Evolutionary conservation across 1,284 basidiomycete genomes (phyloP), one percentile per base, ranked within the genome.

Genomic region (Pyrrhoderma noxium): DNA sequence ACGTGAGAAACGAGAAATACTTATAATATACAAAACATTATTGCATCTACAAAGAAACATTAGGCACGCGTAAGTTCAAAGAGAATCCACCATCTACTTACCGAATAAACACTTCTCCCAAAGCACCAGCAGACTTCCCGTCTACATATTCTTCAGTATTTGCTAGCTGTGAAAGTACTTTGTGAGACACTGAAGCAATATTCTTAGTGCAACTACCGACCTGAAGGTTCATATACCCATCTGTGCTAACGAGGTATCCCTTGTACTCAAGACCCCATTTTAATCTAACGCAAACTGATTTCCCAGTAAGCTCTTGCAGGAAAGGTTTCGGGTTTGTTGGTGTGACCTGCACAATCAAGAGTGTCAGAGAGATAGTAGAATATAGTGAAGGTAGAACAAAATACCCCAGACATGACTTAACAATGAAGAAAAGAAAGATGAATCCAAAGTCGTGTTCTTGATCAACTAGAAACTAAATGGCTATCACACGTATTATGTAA

Each of bases 201-300:
- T 36, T 19, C 14, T 53, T 14, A 47, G 23, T 37, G 56, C 45
- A 35, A 37, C 41, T 14, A 70, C 77, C 57, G 61, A 93, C 94
- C 77, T 99, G 96, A 49, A 99, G 78, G 70, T 99, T 99, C 94
- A 99, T 98, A 73, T 97, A 99, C 25, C 91, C 91, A 70, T 99
- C 96, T 3, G 95, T 97, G 65, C 91, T 95, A 59, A 99, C 95
- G 56, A 99, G 79, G 73, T 95, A 99, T 45, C 96, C 95, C 74
- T 94, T 97, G 79, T 99, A 99, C 68, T 98, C 94, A 57, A 98
- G 78, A 57, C 96, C 96, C 96, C 96, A 99, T 75, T 99, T 99
- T 65, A 99, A 80, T 56, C 85, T 81, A 54, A 99, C 94, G 62
- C 85, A 88, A 46, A 98, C 92, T 42, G 89, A 88, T 77, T 99